Base-by-base conservation (phyloP, 805 yeast species). In the Monosporozyma servazzii region DNA sequence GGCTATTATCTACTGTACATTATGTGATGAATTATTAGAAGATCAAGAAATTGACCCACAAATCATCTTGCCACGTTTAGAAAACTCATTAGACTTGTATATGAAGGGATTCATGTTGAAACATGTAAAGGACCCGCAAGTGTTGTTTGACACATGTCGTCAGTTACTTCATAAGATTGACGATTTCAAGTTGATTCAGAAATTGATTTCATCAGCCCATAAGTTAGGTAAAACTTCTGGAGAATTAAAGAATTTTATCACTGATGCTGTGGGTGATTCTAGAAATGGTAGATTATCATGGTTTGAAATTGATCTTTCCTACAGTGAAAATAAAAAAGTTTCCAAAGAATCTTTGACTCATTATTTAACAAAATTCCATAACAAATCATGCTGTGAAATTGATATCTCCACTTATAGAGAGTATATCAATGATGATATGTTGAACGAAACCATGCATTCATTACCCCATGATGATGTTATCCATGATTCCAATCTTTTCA, bases 351-450 rank as follows among this genome's bases (percentile, higher is more conserved):
- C 72, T 4, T 54, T 76, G 9, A 50, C 55, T 0, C 61, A 59
- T 11, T 84, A 84, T 59, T 71, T 82, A 54, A 54, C 62, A 0
- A 60, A 56, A 5, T 77, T 73, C 60, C 79, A 78, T 21, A 58
- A 73, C 48, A 88, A 86, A 61, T 71, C 79, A 27, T 84, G 90
- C 58, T 84, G 89, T 49, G 77, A 75, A 52, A 70, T 72, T 27
- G 96, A 87, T 62, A 63, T 88, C 47, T 70, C 70, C 52, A 55
- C 63, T 3, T 75, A 72, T 52, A 44, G 57, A 58, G 49, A 41
- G 53, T 2, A 62, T 51, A 49, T 75, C 1, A 54, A 66, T 2
- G 42, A 57, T 3, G 60, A 62, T 41, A 50, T 7, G 56, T 58
- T 50, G 18, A 52, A 15, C 51, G 48, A 25, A 31, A 53, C 47